Evolutionary conservation across 148 eudicot species (phyloP).

Genomic region (Diospyros kaki): DNA sequence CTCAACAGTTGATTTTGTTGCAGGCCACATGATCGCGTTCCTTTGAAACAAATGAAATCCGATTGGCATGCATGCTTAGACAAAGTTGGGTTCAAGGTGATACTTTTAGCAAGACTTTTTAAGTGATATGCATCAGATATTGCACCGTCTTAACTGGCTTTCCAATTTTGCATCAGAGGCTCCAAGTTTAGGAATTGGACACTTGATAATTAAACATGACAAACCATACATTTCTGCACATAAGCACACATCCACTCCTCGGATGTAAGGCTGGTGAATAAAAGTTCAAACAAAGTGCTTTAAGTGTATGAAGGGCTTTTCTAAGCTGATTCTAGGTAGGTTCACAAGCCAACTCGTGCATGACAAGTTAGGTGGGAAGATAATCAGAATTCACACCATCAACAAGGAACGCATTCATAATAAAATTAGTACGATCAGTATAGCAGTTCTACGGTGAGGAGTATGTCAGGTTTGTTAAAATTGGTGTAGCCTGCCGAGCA

Average conservation of each 20-base stretch:
- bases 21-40: constrained; percentile 4
- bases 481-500: not conserved
- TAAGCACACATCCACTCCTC: too few species aligned
- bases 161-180: not conserved
- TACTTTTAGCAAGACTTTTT: not conserved
- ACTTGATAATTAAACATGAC: not conserved
- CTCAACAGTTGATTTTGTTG: not conserved
- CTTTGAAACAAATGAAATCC: not conserved
- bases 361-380: not conserved
- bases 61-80: constrained; percentile 3
- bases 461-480: too few species aligned
- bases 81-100: constrained; percentile 2
- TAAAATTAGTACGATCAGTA: too few species aligned
- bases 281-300: too few species aligned
- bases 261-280: too few species aligned
- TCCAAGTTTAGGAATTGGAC: not conserved
- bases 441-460: too few species aligned
- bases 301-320: too few species aligned
- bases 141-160: not conserved
- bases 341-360: not conserved
- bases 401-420: too few species aligned
- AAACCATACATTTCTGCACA: too few species aligned
- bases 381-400: not conserved
- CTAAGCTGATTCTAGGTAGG: too few species aligned
- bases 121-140: not conserved